phyloP scores from a whole-genome alignment of 768 basidiomycete species.

The Leccinum sublutescens region DNA sequence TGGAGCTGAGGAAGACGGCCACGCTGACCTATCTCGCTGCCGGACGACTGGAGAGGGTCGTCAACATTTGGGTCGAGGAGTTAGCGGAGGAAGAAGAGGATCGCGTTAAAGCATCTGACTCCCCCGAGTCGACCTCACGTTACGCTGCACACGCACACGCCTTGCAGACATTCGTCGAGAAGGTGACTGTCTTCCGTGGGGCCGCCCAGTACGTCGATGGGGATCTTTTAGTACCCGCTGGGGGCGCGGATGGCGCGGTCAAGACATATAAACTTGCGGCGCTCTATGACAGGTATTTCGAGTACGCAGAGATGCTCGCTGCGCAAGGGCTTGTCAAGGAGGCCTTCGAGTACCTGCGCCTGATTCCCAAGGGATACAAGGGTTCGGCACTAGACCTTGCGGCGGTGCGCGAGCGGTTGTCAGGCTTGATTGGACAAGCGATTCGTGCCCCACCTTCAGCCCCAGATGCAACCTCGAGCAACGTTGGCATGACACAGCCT shows the following conservation, averaged over 20 bases:
- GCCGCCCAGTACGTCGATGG: conserved; percentile 79
- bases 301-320: conserved; percentile 91
- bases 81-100: conserved; percentile 77
- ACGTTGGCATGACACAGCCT: conserved; percentile 11
- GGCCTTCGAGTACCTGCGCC: conserved; percentile 73
- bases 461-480: conserved; percentile 27
- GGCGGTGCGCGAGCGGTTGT: conserved; percentile 46
- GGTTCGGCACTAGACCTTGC: conserved; percentile 49
- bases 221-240: conserved; percentile 51
- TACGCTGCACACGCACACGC: conserved; percentile 84
- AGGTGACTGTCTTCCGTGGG: conserved; percentile 89
- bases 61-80: conserved; percentile 92
- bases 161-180: conserved; percentile 92
- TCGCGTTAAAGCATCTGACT: conserved; percentile 40
- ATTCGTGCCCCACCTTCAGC: conserved; percentile 28
- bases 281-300: conserved; percentile 91
- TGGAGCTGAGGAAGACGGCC: conserved; percentile 77
- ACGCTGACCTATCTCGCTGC: conserved; percentile 93
- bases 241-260: conserved; percentile 38
- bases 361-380: conserved; percentile 78
- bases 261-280: conserved; percentile 79
- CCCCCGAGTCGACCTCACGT: conserved; percentile 45
- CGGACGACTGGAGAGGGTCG: conserved; percentile 79
- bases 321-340: conserved; percentile 87
- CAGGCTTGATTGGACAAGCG: conserved; percentile 37